Conservation (phyloP, 148 eudicot genomes). For the Rhododendron ferrugineum region DNA sequence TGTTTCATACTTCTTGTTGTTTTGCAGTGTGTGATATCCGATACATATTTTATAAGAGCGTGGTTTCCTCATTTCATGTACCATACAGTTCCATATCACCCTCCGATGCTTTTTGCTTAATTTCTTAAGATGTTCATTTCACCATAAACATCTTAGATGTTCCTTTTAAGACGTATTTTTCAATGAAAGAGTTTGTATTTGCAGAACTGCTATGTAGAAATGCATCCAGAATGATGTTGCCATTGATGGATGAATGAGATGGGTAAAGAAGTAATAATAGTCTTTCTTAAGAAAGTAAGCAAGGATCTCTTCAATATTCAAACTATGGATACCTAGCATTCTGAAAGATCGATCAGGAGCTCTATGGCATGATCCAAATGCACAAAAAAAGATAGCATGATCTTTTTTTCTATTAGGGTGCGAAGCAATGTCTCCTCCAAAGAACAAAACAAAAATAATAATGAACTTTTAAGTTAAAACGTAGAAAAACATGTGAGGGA, state of each 20-base stretch:
- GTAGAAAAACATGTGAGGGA: not conserved
- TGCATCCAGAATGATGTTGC: not conserved
- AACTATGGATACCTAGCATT: not conserved
- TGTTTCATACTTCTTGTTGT: not conserved
- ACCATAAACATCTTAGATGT: not conserved
- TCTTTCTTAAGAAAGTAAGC: not conserved
- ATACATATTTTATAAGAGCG: not conserved
- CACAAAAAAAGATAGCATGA: not conserved
- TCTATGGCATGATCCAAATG: not conserved
- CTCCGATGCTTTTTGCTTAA: not conserved
- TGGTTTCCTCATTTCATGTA: not conserved
- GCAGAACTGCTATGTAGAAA: not conserved
- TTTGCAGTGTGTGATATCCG: not conserved
- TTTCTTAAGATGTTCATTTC: not conserved
- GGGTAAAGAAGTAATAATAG: not conserved
- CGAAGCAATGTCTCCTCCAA: not conserved
- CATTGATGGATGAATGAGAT: not conserved
- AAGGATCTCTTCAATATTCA: not conserved
- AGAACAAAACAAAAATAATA: not conserved
- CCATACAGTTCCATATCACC: not conserved
- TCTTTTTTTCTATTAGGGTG: not conserved
- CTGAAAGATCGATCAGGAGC: not conserved
- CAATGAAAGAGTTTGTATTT: not conserved
- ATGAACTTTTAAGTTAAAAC: not conserved
- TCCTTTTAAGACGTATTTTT: not conserved